A percentile compares a stretch with the other conserved stretches of the same genome.
phyloP scores from a whole-genome alignment of 2,329 filamentous ascomycete species.

The Penicillium sclerotigenum region DNA sequence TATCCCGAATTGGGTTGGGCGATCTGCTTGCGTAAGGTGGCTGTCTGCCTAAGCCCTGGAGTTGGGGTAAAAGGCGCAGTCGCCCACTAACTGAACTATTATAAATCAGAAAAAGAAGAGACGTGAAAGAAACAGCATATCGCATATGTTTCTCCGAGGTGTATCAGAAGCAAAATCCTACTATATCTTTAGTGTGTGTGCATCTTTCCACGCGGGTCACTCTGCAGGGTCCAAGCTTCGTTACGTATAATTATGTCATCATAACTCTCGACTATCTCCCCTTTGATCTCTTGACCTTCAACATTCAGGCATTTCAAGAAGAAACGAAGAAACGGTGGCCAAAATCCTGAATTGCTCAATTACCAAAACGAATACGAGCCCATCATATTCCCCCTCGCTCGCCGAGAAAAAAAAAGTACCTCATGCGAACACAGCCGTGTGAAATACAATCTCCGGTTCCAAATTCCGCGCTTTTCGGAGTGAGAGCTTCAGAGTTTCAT shows the following conservation, averaged over 20 bases:
- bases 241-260: slow-evolving; percentile 32
- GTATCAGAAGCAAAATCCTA: background rate
- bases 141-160: background rate
- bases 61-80: slow-evolving; percentile 8
- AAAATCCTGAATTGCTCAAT: background rate
- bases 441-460: slow-evolving; percentile 25
- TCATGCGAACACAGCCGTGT: slow-evolving; percentile 30
- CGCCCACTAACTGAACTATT: background rate
- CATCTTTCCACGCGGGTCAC: slow-evolving; percentile 11
- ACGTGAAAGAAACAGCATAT: background rate
- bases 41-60: slow-evolving; percentile 25
- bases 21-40: slow-evolving; percentile 17
- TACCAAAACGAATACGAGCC: background rate
- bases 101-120: background rate
- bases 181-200: background rate
- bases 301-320: background rate
- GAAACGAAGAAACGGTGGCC: background rate
- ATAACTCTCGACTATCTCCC: slow-evolving; percentile 5
- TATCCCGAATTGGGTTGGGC: slow-evolving; percentile 8
- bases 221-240: slow-evolving; percentile 17
- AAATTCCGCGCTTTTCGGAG: slow-evolving; percentile 18
- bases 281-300: slow-evolving; percentile 8
- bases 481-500: slow-evolving; percentile 19
- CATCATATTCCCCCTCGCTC: slow-evolving; percentile 4
- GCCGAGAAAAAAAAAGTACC: slow-evolving; percentile 11